Evolutionary conservation across 108 stramenopile species (phyloP).

Genomic region (Nitzschia inconspicua): DNA sequence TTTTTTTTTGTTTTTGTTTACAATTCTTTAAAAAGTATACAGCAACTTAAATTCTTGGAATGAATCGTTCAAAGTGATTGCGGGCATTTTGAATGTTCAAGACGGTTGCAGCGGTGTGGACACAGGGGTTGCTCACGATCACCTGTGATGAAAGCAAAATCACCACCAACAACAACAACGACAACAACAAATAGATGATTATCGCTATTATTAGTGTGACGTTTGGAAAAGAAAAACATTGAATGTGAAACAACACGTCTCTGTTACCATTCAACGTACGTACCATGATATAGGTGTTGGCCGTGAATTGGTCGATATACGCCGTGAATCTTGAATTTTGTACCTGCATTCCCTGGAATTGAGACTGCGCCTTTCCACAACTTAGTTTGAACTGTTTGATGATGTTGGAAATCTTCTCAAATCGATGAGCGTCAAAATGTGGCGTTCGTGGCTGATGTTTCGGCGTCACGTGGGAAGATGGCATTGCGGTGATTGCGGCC

Average conservation of each 20-base stretch:
- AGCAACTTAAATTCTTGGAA: slow-evolving; percentile 69
- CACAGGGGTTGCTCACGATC: slow-evolving; percentile 80
- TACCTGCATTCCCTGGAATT: slow-evolving; percentile 97
- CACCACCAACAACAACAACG: not conserved
- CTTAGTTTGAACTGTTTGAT: slow-evolving; percentile 98
- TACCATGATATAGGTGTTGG: slow-evolving; percentile 97
- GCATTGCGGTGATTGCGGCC: not conserved
- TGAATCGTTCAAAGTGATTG: slow-evolving; percentile 90
- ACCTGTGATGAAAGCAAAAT: slow-evolving; percentile 16
- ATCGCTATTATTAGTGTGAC: not conserved
- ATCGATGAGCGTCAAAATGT: slow-evolving; percentile 96
- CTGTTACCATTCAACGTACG: not conserved
- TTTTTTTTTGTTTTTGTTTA: not conserved
- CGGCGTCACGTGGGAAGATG: not conserved
- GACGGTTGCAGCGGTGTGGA: slow-evolving; percentile 85
- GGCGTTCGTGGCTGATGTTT: slow-evolving; percentile 35
- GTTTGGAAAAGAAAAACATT: not conserved
- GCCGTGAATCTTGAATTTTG: slow-evolving; percentile 88
- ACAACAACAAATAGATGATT: not conserved
- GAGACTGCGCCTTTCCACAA: slow-evolving; percentile 93
- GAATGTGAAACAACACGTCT: not conserved
- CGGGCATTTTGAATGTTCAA: slow-evolving; percentile 93
- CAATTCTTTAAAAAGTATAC: not conserved
- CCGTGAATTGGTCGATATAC: slow-evolving; percentile 94
- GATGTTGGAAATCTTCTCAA: slow-evolving; percentile 99